These are phyloP conservation scores for Leishmania amazonensis DNA, from an alignment of 208 protist species.

Conservation along the genomic window DNA sequence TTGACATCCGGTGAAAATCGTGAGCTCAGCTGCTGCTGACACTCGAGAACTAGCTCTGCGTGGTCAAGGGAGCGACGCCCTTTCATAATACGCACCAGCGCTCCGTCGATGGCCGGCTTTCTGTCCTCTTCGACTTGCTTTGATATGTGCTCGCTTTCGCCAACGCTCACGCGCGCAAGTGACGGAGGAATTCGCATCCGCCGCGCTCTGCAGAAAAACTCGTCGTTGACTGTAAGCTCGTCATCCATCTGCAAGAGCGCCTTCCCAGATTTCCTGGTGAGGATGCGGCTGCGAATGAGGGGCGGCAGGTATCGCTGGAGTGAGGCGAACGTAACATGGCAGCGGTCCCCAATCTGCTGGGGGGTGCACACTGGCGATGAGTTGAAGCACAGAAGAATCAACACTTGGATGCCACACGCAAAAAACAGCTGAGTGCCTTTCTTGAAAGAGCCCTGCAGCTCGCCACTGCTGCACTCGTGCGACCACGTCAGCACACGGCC, in stretches of 20 bases:
- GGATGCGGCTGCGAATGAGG: slow-evolving; percentile 28
- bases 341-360: slow-evolving; percentile 25
- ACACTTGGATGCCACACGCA: slow-evolving; percentile 70
- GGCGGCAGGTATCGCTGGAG: slow-evolving; percentile 31
- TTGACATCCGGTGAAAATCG: slow-evolving; percentile 73
- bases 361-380: slow-evolving; percentile 32
- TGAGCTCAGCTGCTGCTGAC: slow-evolving; percentile 60
- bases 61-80: slow-evolving; percentile 67
- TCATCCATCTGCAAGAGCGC: slow-evolving; percentile 38
- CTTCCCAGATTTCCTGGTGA: slow-evolving; percentile 29
- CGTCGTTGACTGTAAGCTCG: slow-evolving; percentile 58
- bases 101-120: slow-evolving; percentile 81
- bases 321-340: slow-evolving; percentile 21
- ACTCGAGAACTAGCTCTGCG: slow-evolving; percentile 71
- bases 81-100: slow-evolving; percentile 90
- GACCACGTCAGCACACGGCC: slow-evolving; percentile 78
- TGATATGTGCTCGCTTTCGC: slow-evolving; percentile 43
- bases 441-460: slow-evolving; percentile 55
- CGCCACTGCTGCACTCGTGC: slow-evolving; percentile 76
- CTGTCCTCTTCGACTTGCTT: slow-evolving; percentile 71
- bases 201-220: slow-evolving; percentile 55
- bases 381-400: slow-evolving; percentile 84
- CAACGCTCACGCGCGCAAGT: slow-evolving; percentile 41
- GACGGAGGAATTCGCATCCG: slow-evolving; percentile 61
- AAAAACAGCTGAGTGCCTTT: slow-evolving; percentile 51